Evolutionary conservation across 2,329 filamentous ascomycete genomes (phyloP).

Genomic region (Aspergillus terreus): DNA sequence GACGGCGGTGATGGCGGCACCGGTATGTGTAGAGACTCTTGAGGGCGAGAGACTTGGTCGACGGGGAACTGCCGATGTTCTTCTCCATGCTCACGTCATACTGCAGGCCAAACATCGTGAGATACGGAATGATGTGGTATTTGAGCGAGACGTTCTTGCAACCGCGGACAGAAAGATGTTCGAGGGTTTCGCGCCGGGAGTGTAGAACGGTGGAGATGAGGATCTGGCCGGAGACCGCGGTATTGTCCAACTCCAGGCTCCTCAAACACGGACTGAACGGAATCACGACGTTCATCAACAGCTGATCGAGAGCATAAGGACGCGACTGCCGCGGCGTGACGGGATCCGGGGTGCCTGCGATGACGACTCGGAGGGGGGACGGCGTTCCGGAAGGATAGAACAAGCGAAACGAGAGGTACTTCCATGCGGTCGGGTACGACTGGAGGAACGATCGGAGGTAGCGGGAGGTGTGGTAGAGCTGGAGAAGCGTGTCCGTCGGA

Average conservation of each 20-base stretch:
- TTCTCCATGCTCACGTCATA: slow-evolving; percentile 44
- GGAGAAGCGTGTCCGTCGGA: slow-evolving; percentile 54
- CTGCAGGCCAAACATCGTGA: slow-evolving; percentile 45
- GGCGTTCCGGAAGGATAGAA: slow-evolving; percentile 38
- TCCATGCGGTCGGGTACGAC: slow-evolving; percentile 59
- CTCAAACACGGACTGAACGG: slow-evolving; percentile 55
- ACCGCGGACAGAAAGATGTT: slow-evolving; percentile 58
- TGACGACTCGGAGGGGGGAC: slow-evolving; percentile 27
- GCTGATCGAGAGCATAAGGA: slow-evolving; percentile 56
- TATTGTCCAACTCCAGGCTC: slow-evolving; percentile 59
- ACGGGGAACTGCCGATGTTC: slow-evolving; percentile 28
- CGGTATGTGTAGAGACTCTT: slow-evolving; percentile 61
- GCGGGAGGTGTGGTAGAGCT: slow-evolving; percentile 56
- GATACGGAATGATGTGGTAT: slow-evolving; percentile 60
- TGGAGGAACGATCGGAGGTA: slow-evolving; percentile 54
- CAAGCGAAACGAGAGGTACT: slow-evolving; percentile 57
- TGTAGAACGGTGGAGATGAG: slow-evolving; percentile 54
- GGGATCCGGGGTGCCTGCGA: slow-evolving; percentile 30
- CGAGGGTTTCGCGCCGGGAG: slow-evolving; percentile 51
- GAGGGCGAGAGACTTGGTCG: slow-evolving; percentile 46
- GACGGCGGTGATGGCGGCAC: slow-evolving; percentile 58
- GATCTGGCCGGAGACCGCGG: slow-evolving; percentile 56
- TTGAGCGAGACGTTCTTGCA: slow-evolving; percentile 64
- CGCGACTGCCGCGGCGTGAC: slow-evolving; percentile 48
- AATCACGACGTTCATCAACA: slow-evolving; percentile 53